Percentiles rank a stretch among this genome's conserved stretches.
Conservation (phyloP, 495 filamentous ascomycete genomes). For the Baudoinia panamericana region DNA sequence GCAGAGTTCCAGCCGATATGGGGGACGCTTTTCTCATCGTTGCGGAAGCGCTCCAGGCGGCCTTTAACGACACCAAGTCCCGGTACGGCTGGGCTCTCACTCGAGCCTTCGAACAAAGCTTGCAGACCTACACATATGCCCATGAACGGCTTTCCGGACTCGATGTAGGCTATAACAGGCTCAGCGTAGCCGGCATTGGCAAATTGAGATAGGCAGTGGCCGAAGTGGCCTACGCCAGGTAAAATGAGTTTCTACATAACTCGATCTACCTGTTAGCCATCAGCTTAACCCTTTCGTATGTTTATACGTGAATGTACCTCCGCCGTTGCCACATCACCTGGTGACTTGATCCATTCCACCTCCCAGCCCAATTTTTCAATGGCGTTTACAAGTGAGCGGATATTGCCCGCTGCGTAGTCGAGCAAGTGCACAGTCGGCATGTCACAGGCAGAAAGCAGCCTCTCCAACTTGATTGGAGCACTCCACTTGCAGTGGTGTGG, state of each 20-base stretch:
- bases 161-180: slow-evolving; percentile 66
- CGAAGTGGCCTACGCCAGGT: slow-evolving; percentile 93
- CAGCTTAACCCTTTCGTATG: slow-evolving; percentile 1
- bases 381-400: slow-evolving; percentile 89
- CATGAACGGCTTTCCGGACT: slow-evolving; percentile 88
- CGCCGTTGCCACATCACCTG: slow-evolving; percentile 68
- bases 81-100: slow-evolving; percentile 53
- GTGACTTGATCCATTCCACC: slow-evolving; percentile 81
- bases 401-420: slow-evolving; percentile 77
- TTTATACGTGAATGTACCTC: slow-evolving; percentile 44
- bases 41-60: slow-evolving; percentile 60
- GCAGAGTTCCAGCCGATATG: slow-evolving; percentile 98
- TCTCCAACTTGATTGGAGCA: no score
- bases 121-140: slow-evolving; percentile 94
- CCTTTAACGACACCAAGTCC: slow-evolving; percentile 66
- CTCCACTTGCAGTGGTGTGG: no score
- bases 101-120: slow-evolving; percentile 72
- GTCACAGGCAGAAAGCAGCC: no score
- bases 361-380: slow-evolving; percentile 88
- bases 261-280: slow-evolving; percentile 19
- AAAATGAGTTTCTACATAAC: slow-evolving; percentile 67
- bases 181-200: slow-evolving; percentile 64
- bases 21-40: slow-evolving; percentile 71
- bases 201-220: slow-evolving; percentile 81
- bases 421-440: slow-evolving; percentile 91